A percentile compares a stretch with the other conserved stretches of the same genome.
These are phyloP conservation scores for Coniophora puteana DNA, from an alignment of 1,284 basidiomycete genomes.

Conservation along the genomic window DNA sequence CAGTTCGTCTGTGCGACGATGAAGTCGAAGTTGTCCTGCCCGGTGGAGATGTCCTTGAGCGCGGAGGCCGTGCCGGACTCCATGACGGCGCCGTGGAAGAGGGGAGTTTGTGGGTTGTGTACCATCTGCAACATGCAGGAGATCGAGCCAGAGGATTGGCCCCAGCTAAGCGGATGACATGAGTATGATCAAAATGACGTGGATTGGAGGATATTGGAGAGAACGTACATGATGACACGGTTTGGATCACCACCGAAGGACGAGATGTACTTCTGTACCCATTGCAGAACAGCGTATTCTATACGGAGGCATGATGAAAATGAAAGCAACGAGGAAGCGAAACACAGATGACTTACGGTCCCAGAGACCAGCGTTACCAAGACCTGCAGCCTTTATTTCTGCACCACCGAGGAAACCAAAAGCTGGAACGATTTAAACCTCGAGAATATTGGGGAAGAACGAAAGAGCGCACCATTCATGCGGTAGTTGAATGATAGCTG, in stretches of 20 bases:
- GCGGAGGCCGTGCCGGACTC: not conserved
- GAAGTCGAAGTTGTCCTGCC: not conserved
- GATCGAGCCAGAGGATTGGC: conserved; percentile 1
- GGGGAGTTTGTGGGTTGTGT: conserved; percentile 10
- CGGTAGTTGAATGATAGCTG: conserved; percentile 33
- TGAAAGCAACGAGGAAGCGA: not conserved
- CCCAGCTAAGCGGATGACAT: conserved; percentile 2
- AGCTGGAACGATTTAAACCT: conserved; percentile 7
- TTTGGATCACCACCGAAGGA: conserved; percentile 38
- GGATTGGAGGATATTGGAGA: not conserved
- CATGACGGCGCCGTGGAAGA: conserved; percentile 15
- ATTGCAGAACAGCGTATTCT: conserved; percentile 30
- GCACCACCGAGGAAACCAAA: conserved; percentile 20
- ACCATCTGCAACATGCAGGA: not conserved
- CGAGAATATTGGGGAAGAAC: not conserved
- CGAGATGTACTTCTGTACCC: conserved; percentile 40
- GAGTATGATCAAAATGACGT: not conserved
- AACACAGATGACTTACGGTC: conserved; percentile 6
- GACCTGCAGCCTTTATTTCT: conserved; percentile 14
- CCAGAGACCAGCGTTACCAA: conserved; percentile 5
- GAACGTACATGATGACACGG: conserved; percentile 17
- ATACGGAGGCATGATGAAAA: not conserved
- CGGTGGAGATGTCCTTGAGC: not conserved
- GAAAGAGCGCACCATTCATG: conserved; percentile 16
- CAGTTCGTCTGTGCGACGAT: not conserved